Conservation (phyloP, 805 yeast species). For the Kuraishia ogatae region DNA sequence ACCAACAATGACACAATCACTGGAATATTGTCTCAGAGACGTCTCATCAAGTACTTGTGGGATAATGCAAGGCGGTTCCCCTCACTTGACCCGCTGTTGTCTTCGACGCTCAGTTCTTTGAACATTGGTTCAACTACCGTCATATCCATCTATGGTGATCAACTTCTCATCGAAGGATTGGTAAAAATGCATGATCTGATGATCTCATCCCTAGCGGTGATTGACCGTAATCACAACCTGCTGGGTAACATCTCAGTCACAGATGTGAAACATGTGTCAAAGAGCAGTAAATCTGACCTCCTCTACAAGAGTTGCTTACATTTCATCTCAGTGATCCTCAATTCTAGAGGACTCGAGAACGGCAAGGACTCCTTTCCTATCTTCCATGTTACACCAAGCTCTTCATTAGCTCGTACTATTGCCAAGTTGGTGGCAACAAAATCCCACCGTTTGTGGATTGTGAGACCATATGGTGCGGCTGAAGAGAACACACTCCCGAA, state of each 20-base stretch:
- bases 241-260: constrained; percentile 92
- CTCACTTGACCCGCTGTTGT: constrained; percentile 65
- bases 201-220: constrained; percentile 88
- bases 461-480: constrained; percentile 35
- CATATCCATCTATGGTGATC: constrained; percentile 80
- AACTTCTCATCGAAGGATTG: constrained; percentile 78
- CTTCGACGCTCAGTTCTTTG: constrained; percentile 59
- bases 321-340: constrained; percentile 78
- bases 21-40: constrained; percentile 87
- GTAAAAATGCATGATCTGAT: constrained; percentile 75
- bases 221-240: constrained; percentile 66
- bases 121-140: constrained; percentile 69
- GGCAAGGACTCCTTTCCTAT: constrained; percentile 97
- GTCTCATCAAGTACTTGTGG: constrained; percentile 81
- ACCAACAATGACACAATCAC: constrained; percentile 46
- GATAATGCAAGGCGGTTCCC: constrained; percentile 86
- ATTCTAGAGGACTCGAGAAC: constrained; percentile 83
- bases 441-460: constrained; percentile 85
- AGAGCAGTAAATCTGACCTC: constrained; percentile 78
- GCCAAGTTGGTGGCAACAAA: constrained; percentile 95
- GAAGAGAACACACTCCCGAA: not conserved
- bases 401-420: constrained; percentile 79
- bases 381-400: constrained; percentile 76
- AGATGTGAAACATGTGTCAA: constrained; percentile 83
- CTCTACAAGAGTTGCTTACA: constrained; percentile 78